Percentiles rank a stretch among this genome's conserved stretches.
Evolutionary conservation across 306 rosid genomes (phyloP).

Genomic region (Datisca glomerata): DNA sequence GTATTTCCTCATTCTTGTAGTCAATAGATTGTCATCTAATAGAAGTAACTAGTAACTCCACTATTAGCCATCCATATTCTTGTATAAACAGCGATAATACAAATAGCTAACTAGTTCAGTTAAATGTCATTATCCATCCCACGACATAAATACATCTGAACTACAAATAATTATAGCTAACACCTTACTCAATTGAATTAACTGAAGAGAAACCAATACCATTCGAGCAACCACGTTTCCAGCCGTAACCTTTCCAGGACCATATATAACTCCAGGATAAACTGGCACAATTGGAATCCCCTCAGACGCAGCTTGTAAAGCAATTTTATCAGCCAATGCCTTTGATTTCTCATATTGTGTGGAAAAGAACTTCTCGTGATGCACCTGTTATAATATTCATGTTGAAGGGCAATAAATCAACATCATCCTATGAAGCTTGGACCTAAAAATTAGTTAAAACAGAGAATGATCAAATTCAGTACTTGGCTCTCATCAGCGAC

Average conservation of each 20-base stretch:
- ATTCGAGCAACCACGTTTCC: slow-evolving; percentile 62
- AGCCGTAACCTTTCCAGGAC: slow-evolving; percentile 76
- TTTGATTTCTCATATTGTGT: slow-evolving; percentile 92
- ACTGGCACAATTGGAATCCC: slow-evolving; percentile 52
- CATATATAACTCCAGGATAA: slow-evolving; percentile 90
- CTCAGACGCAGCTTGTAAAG: slow-evolving; percentile 50
- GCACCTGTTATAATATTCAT: slow-evolving; percentile 29
- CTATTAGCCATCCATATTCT: too few species aligned
- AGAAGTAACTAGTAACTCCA: too few species aligned
- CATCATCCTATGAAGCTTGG: slow-evolving; percentile 5
- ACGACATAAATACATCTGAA: too few species aligned
- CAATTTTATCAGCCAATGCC: slow-evolving; percentile 58
- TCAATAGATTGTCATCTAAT: too few species aligned
- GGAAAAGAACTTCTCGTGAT: slow-evolving; percentile 64
- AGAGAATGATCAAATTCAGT: neutral
- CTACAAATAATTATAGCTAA: neutral
- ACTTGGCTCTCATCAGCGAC: slow-evolving; percentile 72
- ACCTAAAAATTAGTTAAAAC: too few species aligned
- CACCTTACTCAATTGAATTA: neutral
- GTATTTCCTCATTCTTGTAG: too few species aligned
- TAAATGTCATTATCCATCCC: too few species aligned
- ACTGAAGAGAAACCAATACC: slow-evolving; percentile 26
- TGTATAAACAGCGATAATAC: too few species aligned
- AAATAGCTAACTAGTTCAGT: too few species aligned
- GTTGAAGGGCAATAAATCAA: slow-evolving; percentile 2